Evolutionary conservation across 345 rosid species (phyloP), one percentile per base, ranked within the genome.

Genomic region (Eucalyptus brandiana): DNA sequence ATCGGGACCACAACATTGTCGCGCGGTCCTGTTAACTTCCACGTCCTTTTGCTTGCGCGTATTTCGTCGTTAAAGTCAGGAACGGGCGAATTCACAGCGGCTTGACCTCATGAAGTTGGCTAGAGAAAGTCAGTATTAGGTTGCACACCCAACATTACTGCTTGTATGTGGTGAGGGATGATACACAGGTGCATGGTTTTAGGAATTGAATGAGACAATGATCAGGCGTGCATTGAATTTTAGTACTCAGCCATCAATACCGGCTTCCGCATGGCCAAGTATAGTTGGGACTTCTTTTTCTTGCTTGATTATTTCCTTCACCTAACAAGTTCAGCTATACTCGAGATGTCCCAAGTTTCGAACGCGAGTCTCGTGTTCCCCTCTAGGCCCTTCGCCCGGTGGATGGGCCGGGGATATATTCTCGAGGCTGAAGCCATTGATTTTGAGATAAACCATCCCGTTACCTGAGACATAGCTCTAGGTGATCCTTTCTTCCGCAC

Each of bases 1-100:
- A 11, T 69, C 1, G 37, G 91, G 93, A 90, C 93, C 93, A 51
- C 93, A 87, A 45, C 87, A 50, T 45, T 23, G 45, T 86, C 87
- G 87, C 50, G 62, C 80, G 89, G 89, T 87, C 37, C 19, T 45
- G 45, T 42, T 49, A 87, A 76, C 88, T 90, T 87, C 93, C 93
- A 87, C 88, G 88, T 87, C 65, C 23, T 6, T 50, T 32, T 32
- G 45, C 60, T 50, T 50, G 83, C 8, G 15, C 45, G 1, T 37
- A 11, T 72, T 40, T 50, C 42, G 30, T 32, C 3, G 65, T 3
- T 32, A 14, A 16, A 86, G 83, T 19, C 8, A 21, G 16, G 45
- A 37, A 72, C 83, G 2, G 83, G 45, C 24, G 45, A 37, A 37
- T 19, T 72, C 11, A 37, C 24, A 19, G 3, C 28, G 2, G 15